Percentiles rank a stretch among this genome's conserved stretches.
Conservation (phyloP, 257 asterid species). For the Salvia hispanica region DNA sequence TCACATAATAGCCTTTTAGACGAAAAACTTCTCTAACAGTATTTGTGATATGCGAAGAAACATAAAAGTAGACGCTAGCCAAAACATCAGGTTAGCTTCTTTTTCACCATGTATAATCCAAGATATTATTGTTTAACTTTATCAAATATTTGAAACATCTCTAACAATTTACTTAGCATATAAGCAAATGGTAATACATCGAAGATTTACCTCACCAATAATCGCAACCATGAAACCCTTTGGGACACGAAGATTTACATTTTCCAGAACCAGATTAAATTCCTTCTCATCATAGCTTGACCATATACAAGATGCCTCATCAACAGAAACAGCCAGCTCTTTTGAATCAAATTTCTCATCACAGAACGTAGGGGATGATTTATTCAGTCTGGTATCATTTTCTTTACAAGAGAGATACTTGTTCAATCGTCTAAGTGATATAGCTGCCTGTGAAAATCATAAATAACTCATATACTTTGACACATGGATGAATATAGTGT, state of each 20-base stretch:
- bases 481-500: conserved; percentile 1
- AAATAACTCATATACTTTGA: conserved; percentile 10
- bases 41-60: too few relatives aligned
- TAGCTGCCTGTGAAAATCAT: conserved; percentile 64
- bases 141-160: conserved; percentile 9
- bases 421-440: conserved; percentile 80
- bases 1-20: too few relatives aligned
- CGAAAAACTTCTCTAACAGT: too few relatives aligned
- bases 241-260: conserved; percentile 55
- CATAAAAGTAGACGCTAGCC: too few relatives aligned
- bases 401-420: conserved; percentile 74
- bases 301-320: conserved; percentile 86
- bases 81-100: neutral
- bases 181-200: conserved; percentile 1
- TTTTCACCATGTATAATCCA: neutral
- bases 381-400: conserved; percentile 35
- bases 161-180: neutral
- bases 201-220: conserved; percentile 77
- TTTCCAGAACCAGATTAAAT: conserved; percentile 60
- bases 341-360: conserved; percentile 43
- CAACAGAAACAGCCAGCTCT: conserved; percentile 52
- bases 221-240: conserved; percentile 77
- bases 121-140: neutral
- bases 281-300: conserved; percentile 66
- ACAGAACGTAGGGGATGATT: conserved; percentile 28